phyloP scores from a whole-genome alignment of 768 basidiomycete genomes.

The Hydnomerulius pinastri region DNA sequence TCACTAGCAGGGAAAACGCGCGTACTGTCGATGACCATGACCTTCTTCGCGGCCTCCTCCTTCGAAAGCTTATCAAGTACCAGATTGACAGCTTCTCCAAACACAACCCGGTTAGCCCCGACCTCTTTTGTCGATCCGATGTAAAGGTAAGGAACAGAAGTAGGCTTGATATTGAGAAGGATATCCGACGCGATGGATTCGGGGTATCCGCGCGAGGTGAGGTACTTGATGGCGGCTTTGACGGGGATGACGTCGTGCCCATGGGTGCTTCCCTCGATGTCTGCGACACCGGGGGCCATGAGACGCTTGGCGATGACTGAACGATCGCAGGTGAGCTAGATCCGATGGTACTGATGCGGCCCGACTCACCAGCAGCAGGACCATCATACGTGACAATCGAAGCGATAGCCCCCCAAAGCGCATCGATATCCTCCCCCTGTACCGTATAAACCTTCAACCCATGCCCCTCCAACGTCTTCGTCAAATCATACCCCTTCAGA shows the following conservation, averaged over 20 bases:
- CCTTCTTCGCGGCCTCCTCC: slow-evolving; percentile 75
- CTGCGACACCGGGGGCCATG: slow-evolving; percentile 71
- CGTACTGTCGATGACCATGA: slow-evolving; percentile 87
- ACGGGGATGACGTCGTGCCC: slow-evolving; percentile 88
- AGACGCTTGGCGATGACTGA: slow-evolving; percentile 67
- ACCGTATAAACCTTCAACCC: slow-evolving; percentile 76
- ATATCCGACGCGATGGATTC: slow-evolving; percentile 49
- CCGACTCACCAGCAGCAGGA: slow-evolving; percentile 67
- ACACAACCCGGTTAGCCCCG: slow-evolving; percentile 80
- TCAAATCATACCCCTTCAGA: slow-evolving; percentile 73
- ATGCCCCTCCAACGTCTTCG: slow-evolving; percentile 76
- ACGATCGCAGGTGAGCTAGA: background rate
- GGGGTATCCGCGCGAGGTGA: slow-evolving; percentile 60
- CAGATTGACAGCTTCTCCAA: slow-evolving; percentile 80
- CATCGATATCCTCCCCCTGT: slow-evolving; percentile 79
- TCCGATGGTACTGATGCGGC: background rate
- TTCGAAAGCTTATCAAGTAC: slow-evolving; percentile 76
- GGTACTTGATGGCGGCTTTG: slow-evolving; percentile 76
- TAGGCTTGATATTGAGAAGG: slow-evolving; percentile 65
- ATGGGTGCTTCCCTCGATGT: slow-evolving; percentile 76
- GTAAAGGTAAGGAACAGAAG: slow-evolving; percentile 56
- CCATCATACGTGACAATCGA: slow-evolving; percentile 61
- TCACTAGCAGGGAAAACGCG: background rate
- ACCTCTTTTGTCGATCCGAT: slow-evolving; percentile 71
- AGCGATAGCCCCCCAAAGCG: slow-evolving; percentile 68